A percentile compares a stretch with the other conserved stretches of the same genome.
Evolutionary conservation across 2,329 filamentous ascomycete genomes (phyloP).

Genomic region (Diaporthe citri): DNA sequence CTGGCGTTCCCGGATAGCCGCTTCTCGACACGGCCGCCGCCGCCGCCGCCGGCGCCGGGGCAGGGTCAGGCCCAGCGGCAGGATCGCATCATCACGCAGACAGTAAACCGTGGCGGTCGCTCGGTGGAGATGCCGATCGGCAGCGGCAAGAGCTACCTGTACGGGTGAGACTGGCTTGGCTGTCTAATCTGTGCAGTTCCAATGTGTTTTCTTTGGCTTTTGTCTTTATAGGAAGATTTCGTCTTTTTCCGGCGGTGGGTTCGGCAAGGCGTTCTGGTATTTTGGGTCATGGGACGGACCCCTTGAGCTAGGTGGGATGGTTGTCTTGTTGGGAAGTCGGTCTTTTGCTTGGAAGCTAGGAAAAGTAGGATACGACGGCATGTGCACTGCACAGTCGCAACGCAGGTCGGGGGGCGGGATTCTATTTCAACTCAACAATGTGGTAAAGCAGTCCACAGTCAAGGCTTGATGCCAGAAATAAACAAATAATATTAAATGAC

Average conservation of each 20-base stretch:
- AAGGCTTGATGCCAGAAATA: constrained; percentile 37
- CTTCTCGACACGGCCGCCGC: constrained; percentile 36
- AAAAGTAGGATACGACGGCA: neutral
- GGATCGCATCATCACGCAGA: constrained; percentile 40
- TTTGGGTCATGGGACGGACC: neutral
- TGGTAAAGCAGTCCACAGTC: constrained; percentile 24
- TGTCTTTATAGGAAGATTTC: neutral
- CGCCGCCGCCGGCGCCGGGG: constrained; percentile 26
- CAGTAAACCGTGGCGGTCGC: neutral
- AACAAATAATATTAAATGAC: constrained; percentile 29
- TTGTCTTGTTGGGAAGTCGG: neutral
- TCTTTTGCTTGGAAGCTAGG: constrained; percentile 20
- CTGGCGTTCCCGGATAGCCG: constrained; percentile 40
- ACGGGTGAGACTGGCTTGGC: constrained; percentile 44
- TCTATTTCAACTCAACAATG: neutral
- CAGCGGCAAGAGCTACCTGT: constrained; percentile 53
- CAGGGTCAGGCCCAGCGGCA: neutral
- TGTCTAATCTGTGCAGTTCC: neutral
- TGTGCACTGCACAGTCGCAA: neutral
- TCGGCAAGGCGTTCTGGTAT: constrained; percentile 19
- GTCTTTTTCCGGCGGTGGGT: neutral
- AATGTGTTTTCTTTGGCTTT: neutral
- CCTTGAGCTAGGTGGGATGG: neutral
- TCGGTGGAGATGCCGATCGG: constrained; percentile 48
- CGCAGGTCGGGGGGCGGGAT: neutral